Percentiles rank a stretch among this genome's conserved stretches.
Evolutionary conservation across 2,329 filamentous ascomycete genomes (phyloP).

Genomic region (Emergomyces africanus): DNA sequence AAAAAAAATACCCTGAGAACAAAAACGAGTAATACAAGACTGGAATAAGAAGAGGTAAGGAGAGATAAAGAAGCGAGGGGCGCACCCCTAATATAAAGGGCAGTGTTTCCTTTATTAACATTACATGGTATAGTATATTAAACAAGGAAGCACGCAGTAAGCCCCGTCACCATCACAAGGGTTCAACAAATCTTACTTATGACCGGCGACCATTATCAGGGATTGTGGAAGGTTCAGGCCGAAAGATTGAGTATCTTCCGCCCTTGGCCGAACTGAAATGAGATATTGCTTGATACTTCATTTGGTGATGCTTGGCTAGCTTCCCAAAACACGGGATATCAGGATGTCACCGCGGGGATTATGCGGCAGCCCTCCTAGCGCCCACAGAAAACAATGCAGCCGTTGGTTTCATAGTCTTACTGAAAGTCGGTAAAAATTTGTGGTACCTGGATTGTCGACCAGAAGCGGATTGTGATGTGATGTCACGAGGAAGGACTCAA

Average conservation of each 20-base stretch:
- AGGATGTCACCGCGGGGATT: background rate
- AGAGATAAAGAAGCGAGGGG: background rate
- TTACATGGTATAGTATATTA: background rate
- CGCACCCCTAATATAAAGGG: background rate
- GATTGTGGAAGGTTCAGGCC: background rate
- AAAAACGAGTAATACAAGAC: background rate
- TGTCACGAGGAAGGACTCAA: too few species aligned
- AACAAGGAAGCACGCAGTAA: background rate
- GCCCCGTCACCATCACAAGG: background rate
- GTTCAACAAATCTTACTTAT: background rate
- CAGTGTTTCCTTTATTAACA: background rate
- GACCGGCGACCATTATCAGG: background rate
- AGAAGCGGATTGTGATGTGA: too few species aligned
- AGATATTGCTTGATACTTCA: background rate
- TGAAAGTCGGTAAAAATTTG: too few species aligned
- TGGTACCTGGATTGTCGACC: background rate
- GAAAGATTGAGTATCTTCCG: background rate
- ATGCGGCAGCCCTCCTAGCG: background rate
- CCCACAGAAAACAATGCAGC: background rate
- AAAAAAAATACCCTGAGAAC: background rate
- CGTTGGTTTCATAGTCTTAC: background rate
- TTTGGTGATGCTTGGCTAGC: background rate
- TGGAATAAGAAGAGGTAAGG: background rate
- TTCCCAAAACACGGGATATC: background rate
- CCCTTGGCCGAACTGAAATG: background rate